These are phyloP conservation scores for Lachnellula suecica DNA, from an alignment of 2,329 filamentous ascomycete genomes.

Conservation along the genomic window DNA sequence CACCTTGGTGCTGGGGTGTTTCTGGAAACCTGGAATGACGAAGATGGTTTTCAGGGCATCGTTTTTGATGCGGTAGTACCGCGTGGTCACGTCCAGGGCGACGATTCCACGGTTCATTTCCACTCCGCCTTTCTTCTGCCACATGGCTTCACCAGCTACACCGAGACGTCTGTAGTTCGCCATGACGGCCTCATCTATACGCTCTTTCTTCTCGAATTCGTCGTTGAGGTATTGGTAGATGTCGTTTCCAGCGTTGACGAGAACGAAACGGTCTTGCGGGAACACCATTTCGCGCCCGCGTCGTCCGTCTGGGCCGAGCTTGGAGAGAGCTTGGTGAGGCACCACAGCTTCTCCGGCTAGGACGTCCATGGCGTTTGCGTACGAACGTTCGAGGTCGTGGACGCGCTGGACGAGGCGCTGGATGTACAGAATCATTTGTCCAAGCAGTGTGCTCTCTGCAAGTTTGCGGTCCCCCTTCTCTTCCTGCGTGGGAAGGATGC, in stretches of 20 bases:
- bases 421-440: conserved; percentile 55
- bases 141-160: conserved; percentile 39
- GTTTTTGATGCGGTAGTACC: conserved; percentile 52
- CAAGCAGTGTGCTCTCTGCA: conserved; percentile 52
- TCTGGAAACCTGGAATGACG: conserved; percentile 48
- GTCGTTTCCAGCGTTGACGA: conserved; percentile 55
- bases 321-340: conserved; percentile 51
- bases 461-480: conserved; percentile 38
- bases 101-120: conserved; percentile 41
- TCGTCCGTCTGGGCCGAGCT: conserved; percentile 51
- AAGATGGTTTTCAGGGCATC: conserved; percentile 46
- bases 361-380: conserved; percentile 50
- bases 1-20: conserved; percentile 44
- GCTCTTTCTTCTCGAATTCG: conserved; percentile 38
- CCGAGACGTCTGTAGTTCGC: conserved; percentile 38
- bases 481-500: conserved; percentile 48
- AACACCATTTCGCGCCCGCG: conserved; percentile 47
- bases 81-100: conserved; percentile 47
- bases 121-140: conserved; percentile 15
- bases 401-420: conserved; percentile 53
- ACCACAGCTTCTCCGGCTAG: conserved; percentile 50
- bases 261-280: conserved; percentile 55
- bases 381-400: conserved; percentile 56
- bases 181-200: conserved; percentile 39
- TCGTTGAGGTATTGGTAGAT: conserved; percentile 46